A percentile compares a stretch with the other conserved stretches of the same genome.
These are phyloP conservation scores for Phalaenopsis aphrodite DNA, from an alignment of 106 monocot species.

Conservation along the genomic window DNA sequence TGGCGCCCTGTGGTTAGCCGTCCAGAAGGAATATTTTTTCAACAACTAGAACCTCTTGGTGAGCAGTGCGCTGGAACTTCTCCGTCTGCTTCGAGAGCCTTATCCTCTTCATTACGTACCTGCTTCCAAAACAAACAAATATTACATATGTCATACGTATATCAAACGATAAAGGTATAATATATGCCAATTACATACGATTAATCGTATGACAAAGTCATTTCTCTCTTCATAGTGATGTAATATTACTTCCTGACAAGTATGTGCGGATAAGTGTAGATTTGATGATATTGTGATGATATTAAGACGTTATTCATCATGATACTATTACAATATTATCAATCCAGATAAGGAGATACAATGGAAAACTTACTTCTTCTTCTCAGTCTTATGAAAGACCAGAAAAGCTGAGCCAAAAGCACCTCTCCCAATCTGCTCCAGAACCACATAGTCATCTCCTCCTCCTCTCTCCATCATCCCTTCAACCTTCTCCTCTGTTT, in stretches of 20 bases:
- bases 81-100: slow-evolving; percentile 49
- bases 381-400: slow-evolving; percentile 42
- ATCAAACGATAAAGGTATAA: too few species aligned
- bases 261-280: too few species aligned
- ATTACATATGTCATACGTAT: too few species aligned
- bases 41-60: slow-evolving; percentile 40
- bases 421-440: slow-evolving; percentile 61
- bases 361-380: slow-evolving; percentile 34
- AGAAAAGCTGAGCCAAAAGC: slow-evolving; percentile 49
- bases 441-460: slow-evolving; percentile 36
- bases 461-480: slow-evolving; percentile 7
- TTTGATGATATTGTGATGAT: too few species aligned
- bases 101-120: slow-evolving; percentile 68
- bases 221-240: too few species aligned
- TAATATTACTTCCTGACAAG: too few species aligned
- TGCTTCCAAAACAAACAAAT: neutral
- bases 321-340: too few species aligned
- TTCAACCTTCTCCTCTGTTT: neutral
- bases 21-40: neutral
- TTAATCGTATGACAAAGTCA: neutral
- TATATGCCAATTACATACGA: too few species aligned
- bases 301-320: too few species aligned
- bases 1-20: too few species aligned
- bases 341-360: neutral
- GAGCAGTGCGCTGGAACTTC: slow-evolving; percentile 59